These are phyloP conservation scores for Fusarium nematophilum DNA, from an alignment of 2,329 filamentous ascomycete genomes.

Conservation along the genomic window DNA sequence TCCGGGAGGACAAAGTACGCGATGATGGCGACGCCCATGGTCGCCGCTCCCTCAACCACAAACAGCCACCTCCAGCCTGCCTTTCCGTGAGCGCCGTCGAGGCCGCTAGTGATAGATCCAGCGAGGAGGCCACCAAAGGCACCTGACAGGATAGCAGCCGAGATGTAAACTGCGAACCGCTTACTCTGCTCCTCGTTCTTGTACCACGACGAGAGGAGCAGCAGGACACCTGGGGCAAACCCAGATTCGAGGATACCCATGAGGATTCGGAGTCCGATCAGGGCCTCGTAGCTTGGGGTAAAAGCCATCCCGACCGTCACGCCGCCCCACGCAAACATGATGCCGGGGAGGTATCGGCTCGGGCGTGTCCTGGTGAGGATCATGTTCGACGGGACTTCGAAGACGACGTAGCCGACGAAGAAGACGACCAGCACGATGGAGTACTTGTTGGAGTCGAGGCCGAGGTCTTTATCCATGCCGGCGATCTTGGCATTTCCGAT, in stretches of 20 bases:
- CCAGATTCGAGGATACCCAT: slow-evolving; percentile 70
- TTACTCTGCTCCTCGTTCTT: slow-evolving; percentile 47
- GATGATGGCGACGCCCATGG: slow-evolving; percentile 68
- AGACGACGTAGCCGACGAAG: slow-evolving; percentile 76
- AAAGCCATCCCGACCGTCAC: slow-evolving; percentile 46
- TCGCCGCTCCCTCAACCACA: slow-evolving; percentile 69
- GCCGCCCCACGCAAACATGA: slow-evolving; percentile 66
- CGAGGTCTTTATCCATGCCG: slow-evolving; percentile 51
- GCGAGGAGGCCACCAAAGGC: slow-evolving; percentile 73
- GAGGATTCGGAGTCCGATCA: slow-evolving; percentile 54
- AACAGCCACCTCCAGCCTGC: slow-evolving; percentile 63
- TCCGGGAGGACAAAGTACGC: slow-evolving; percentile 76
- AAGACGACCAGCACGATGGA: slow-evolving; percentile 71
- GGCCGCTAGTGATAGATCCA: slow-evolving; percentile 65
- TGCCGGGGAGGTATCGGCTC: slow-evolving; percentile 72
- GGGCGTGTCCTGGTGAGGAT: slow-evolving; percentile 72
- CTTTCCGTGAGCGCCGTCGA: slow-evolving; percentile 64
- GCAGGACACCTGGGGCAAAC: slow-evolving; percentile 68
- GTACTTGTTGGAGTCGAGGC: slow-evolving; percentile 69
- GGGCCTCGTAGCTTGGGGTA: slow-evolving; percentile 39
- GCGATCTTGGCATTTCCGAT: slow-evolving; percentile 66
- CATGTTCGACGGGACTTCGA: slow-evolving; percentile 73
- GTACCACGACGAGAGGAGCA: slow-evolving; percentile 77
- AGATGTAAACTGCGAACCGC: slow-evolving; percentile 73
- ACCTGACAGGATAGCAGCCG: slow-evolving; percentile 75